Evolutionary conservation across 2,329 filamentous ascomycete genomes (phyloP), one percentile per base, ranked within the genome.

Genomic region (Achaetomium macrosporum): DNA sequence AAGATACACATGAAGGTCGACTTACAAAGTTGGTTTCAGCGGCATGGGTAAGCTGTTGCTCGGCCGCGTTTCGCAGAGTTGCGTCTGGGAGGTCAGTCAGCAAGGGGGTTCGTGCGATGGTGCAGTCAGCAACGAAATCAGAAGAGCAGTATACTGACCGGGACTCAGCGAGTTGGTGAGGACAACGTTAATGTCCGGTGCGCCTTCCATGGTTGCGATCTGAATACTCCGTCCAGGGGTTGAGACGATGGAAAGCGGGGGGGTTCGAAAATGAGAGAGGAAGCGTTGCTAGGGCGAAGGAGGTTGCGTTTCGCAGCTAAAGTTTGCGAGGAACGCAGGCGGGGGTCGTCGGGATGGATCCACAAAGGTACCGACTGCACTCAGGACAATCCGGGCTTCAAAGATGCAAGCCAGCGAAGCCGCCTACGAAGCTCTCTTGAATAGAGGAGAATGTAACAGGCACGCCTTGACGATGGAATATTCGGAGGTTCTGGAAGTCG

Each of bases 111-210:
- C 61, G 50, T 51, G 58, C 46, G 52, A 45, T 37, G 51, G 49
- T 47, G 52, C 56, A 36, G 39, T 55, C 44, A 59, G 53, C 50
- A 51, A 51, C 55, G 17, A 47, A 47, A 31, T 19, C 40, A 8
- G 33, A 51, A 50, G 57, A 47, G 47, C 55, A 57, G 56, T 58
- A 59, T 61, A 73, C 87, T 72, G 77, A 97, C 93, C 92, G 69
- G 91, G 81, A 69, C 91, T 95, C 76, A 97, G 84, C 73, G 93
- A 97, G 78, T 91, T 92, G 75, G 90, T 84, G 79, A 99, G 87
- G 78, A 99, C 92, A 77, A 90, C 87, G 79, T 92, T 95, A 78
- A 97, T 95, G 78, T 97, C 90, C 87, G 95, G 76, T 52, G 69
- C 65, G 68, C 77, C 81, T 73, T 79, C 81, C 79, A 82, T 90